These are phyloP conservation scores for Daedalea quercina DNA, from an alignment of 768 basidiomycete species.

Conservation along the genomic window DNA sequence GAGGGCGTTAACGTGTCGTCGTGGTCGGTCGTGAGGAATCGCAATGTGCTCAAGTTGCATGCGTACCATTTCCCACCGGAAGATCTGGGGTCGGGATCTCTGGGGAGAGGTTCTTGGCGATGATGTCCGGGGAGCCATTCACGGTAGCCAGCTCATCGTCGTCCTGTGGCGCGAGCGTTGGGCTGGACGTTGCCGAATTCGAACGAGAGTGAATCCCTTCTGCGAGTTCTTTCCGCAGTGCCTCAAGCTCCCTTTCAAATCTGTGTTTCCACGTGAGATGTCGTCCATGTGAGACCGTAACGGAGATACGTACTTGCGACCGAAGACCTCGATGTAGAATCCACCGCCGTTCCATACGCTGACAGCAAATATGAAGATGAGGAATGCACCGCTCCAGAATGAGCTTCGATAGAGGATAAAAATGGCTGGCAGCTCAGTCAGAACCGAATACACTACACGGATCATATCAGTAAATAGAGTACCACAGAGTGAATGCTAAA, in stretches of 20 bases:
- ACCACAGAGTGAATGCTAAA: background rate
- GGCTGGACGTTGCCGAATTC: conserved; percentile 49
- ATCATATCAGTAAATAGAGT: conserved; percentile 1
- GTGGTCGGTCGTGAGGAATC: background rate
- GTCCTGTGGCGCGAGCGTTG: conserved; percentile 29
- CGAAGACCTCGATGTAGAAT: conserved; percentile 95
- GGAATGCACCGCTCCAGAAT: conserved; percentile 69
- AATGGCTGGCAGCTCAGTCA: conserved; percentile 83
- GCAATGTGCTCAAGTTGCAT: background rate
- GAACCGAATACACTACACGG: conserved; percentile 78
- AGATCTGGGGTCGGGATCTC: conserved; percentile 13
- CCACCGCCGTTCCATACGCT: conserved; percentile 96
- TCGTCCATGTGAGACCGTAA: background rate
- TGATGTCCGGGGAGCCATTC: conserved; percentile 27
- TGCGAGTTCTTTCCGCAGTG: conserved; percentile 84
- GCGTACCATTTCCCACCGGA: conserved; percentile 6
- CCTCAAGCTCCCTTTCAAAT: conserved; percentile 90
- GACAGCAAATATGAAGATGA: conserved; percentile 75
- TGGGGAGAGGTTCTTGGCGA: conserved; percentile 22
- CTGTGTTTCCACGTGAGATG: conserved; percentile 30
- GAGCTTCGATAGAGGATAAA: conserved; percentile 78
- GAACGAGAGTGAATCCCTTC: conserved; percentile 38
- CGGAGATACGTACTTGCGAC: conserved; percentile 70
- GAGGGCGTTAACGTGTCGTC: background rate
- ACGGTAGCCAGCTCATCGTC: conserved; percentile 37